Evolutionary conservation across 169 alveolate genomes (phyloP).

Genomic region (Miamiensis avidus): DNA sequence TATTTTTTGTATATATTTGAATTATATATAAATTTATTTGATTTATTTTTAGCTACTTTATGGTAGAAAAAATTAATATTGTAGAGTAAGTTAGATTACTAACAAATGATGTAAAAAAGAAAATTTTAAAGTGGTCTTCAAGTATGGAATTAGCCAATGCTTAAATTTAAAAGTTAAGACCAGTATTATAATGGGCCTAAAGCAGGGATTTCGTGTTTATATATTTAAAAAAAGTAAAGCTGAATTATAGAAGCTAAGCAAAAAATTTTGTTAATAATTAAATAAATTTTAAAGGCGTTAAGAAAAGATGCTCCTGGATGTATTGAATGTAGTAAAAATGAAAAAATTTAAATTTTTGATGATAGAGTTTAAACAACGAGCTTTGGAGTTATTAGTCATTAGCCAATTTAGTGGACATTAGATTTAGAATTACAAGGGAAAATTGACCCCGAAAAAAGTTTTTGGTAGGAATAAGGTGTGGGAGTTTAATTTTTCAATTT

Average conservation of each 20-base stretch:
- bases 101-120: background rate
- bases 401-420: slow-evolving; percentile 7
- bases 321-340: slow-evolving; percentile 14
- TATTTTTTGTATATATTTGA: background rate
- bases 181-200: slow-evolving; percentile 32
- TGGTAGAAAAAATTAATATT: background rate
- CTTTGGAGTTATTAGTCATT: slow-evolving; percentile 11
- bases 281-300: background rate
- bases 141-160: slow-evolving; percentile 1
- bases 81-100: background rate
- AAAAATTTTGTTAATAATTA: too few species aligned
- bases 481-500: slow-evolving; percentile 19
- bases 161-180: slow-evolving; percentile 13
- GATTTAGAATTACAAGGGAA: background rate
- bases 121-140: background rate
- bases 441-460: slow-evolving; percentile 8
- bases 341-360: slow-evolving; percentile 10
- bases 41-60: background rate
- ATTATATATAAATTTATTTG: too few species aligned
- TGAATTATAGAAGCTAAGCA: background rate
- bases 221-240: background rate
- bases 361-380: slow-evolving; percentile 4
- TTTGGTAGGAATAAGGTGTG: slow-evolving; percentile 16
- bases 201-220: background rate
- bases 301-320: slow-evolving; percentile 31